Base-by-base conservation (phyloP, 768 basidiomycete species). In the Suillus subluteus region DNA sequence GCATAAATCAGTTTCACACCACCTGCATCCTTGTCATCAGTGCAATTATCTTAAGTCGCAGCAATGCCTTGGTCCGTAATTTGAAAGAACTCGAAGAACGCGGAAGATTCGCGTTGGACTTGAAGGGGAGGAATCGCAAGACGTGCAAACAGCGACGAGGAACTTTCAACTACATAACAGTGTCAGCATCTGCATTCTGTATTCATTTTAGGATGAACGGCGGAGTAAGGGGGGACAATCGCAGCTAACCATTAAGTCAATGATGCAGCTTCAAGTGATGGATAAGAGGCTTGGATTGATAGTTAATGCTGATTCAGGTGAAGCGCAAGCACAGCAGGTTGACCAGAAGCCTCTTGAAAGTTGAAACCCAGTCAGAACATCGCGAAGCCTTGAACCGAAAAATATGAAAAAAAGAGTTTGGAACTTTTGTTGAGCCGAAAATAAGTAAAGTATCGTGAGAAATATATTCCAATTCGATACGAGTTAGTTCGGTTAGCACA, bases 391-490 rank as follows among this genome's bases (percentile, higher is more conserved):
- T 21, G 44, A 50, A 50, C 18, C 35, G 23, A 59, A 26, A 48
- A 35, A 35, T 35, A 35, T 6, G 35, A 6, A 35, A 35, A 11
- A 37, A 37, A 37, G 37, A 11, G 37, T 37, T 26, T 8, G 9
- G 8, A 37, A 2, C 37, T 5, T 37, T 37, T 9, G 8, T 9
- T 37, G n/a, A 58, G 16, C 38, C 38, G 62, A 52, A 48, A 5
- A 48, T 23, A 23, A n/a, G n/a, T 26, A 54, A 56, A 64, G 38
- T 0, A 62, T 6, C 56, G 63, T 64, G 63, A 38, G 63, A 64
- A 62, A 30, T 62, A 64, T 26, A 58, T 40, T 23, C 63, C 18
- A 62, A 40, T 32, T 61, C 2, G 1, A 13, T 41, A 30, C 32
- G 6, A 21, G 16, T 43, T 41, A 18, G 56, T 64, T 61, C 52